A percentile compares a stretch with the other conserved stretches of the same genome.
Conservation (phyloP, 805 yeast species). For the Saturnispora diversa region DNA sequence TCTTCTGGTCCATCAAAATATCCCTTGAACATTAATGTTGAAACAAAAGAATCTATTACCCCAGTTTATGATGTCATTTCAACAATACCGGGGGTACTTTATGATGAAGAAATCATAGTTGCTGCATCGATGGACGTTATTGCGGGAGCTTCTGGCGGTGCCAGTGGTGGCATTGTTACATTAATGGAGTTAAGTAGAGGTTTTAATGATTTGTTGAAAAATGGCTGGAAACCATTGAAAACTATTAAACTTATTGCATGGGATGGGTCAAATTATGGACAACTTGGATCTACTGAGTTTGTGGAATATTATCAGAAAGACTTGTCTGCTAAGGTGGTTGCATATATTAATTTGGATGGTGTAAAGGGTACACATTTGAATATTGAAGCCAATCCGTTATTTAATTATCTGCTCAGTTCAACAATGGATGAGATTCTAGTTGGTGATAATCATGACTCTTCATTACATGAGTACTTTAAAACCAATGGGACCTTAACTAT, state of each 20-base stretch:
- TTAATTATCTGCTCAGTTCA: constrained; percentile 37
- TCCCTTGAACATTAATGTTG: constrained; percentile 33
- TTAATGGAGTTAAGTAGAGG: constrained; percentile 48
- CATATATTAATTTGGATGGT: constrained; percentile 47
- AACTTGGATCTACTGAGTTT: constrained; percentile 48
- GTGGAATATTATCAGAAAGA: constrained; percentile 40
- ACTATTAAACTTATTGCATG: constrained; percentile 34
- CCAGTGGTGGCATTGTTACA: constrained; percentile 42
- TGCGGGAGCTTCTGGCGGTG: constrained; percentile 46
- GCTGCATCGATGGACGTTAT: constrained; percentile 49
- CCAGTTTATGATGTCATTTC: constrained; percentile 44
- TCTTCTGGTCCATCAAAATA: constrained; percentile 38
- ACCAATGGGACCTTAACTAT: constrained; percentile 31
- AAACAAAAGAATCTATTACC: constrained; percentile 35
- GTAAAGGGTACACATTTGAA: constrained; percentile 43
- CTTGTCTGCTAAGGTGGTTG: constrained; percentile 37
- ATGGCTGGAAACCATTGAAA: constrained; percentile 40
- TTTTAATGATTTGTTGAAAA: constrained; percentile 34
- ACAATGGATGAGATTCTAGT: constrained; percentile 42
- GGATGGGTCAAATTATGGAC: constrained; percentile 43
- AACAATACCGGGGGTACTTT: constrained; percentile 48
- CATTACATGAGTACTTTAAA: constrained; percentile 44
- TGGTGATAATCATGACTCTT: constrained; percentile 25
- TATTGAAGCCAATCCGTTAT: constrained; percentile 49
- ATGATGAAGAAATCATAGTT: constrained; percentile 44